Evolutionary conservation across 169 alveolate species (phyloP).

Genomic region (Pseudocohnilembus persalinus): DNA sequence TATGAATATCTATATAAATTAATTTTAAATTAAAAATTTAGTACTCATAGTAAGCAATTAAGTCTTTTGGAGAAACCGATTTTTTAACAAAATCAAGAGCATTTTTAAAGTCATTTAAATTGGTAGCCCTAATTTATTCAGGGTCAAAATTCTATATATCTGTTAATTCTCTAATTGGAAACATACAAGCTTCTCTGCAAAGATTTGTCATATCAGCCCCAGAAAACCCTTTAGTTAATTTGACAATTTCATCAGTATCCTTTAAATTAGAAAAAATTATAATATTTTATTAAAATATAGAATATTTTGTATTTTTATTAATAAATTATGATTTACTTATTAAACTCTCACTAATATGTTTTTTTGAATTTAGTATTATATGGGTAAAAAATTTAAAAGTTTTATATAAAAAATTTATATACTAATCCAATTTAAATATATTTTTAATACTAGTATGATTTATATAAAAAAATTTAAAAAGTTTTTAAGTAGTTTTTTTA

Average conservation of each 20-base stretch:
- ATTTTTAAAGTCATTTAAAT: conserved; percentile 46
- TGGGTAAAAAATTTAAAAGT: too few relatives aligned
- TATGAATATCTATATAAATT: too few relatives aligned
- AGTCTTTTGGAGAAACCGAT: conserved; percentile 55
- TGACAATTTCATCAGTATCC: conserved; percentile 56
- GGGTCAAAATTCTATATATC: conserved; percentile 37
- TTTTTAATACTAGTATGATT: too few relatives aligned
- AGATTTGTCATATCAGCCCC: conserved; percentile 85
- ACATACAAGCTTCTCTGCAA: conserved; percentile 75
- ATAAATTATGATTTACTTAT: too few relatives aligned
- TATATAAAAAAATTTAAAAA: too few relatives aligned
- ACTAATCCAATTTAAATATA: conserved; percentile 30
- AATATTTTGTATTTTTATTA: too few relatives aligned
- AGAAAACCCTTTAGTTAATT: conserved; percentile 82
- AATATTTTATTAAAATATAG: too few relatives aligned
- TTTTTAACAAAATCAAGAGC: conserved; percentile 55
- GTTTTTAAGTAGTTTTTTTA: not conserved
- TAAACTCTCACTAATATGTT: too few relatives aligned
- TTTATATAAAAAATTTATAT: too few relatives aligned
- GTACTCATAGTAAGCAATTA: conserved; percentile 34
- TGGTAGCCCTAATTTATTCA: conserved; percentile 46
- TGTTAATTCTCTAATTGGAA: conserved; percentile 51
- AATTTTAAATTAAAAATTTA: too few relatives aligned
- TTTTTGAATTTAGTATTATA: too few relatives aligned
- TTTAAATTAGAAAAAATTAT: too few relatives aligned